These are phyloP conservation scores for Penicillium sp. DNA, from an alignment of 2,329 filamentous ascomycete genomes.

Conservation along the genomic window DNA sequence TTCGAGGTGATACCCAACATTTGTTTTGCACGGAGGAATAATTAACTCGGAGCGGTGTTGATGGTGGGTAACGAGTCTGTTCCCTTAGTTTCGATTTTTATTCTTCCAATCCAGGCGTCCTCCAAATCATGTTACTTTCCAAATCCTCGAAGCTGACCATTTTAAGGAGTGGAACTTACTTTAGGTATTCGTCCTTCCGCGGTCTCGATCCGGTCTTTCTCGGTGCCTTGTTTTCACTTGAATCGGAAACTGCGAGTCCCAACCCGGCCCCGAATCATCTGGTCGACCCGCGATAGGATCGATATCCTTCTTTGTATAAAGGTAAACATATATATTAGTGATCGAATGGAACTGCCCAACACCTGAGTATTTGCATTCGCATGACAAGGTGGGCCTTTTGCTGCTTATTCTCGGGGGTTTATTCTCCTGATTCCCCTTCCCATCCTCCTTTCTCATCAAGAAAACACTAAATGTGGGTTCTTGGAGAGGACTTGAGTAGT, in stretches of 20 bases:
- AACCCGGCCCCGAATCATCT: not conserved
- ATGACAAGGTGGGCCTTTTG: not conserved
- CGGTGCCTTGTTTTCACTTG: not conserved
- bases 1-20: conserved; percentile 5
- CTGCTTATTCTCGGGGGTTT: not conserved
- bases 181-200: not conserved
- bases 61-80: not conserved
- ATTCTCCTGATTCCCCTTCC: conserved; percentile 11
- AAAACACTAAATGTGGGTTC: conserved; percentile 36
- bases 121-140: not conserved
- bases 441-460: conserved; percentile 38
- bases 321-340: conserved; percentile 14
- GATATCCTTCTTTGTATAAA: not conserved
- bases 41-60: not conserved
- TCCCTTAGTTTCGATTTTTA: not conserved
- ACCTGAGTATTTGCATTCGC: not conserved
- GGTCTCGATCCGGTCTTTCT: conserved; percentile 1
- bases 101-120: not conserved
- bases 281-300: not conserved
- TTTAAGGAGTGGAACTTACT: not conserved
- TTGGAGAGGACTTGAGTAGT: conserved; percentile 35
- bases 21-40: not conserved
- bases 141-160: not conserved
- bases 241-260: not conserved
- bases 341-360: conserved; percentile 9